Evolutionary conservation across 129 eudicot genomes (phyloP), one percentile per base, ranked within the genome.

Genomic region (Artemisia annua): DNA sequence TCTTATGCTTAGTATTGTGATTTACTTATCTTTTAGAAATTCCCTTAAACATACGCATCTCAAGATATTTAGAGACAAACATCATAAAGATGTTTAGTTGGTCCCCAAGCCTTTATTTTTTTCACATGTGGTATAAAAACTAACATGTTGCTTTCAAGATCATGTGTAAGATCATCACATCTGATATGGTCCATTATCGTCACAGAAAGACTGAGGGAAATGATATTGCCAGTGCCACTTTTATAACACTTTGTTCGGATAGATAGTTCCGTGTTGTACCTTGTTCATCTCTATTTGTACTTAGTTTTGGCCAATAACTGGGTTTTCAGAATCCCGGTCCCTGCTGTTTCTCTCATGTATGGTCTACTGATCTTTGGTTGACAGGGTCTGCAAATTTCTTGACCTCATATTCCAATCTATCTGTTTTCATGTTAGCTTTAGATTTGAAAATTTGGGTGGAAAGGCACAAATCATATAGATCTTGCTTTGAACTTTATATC

Each of bases 91-190:
- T 58, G 46, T 11, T 43, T 39, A 43, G 57, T 43, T 72, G 76
- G 67, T 44, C 67, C 58, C 67, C 24, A 44, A 14, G 48, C 18
- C 64, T 48, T 67, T 48, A 3, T 69, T 46, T 48, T 43, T 4
- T 24, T 61, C 49, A 61, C 70, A 73, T 68, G 75, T 76, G 75
- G 55, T n/a, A 71, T 67, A 64, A 61, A 58, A 76, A 62, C 46
- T 7, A 52, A 70, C 66, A 71, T 20, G 67, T 71, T 71, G 67
- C 77, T 78, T 71, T 71, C 75, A 63, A 53, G 72, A 71, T 77
- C 75, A 67, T 65, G 67, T 59, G 81, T 70, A 9, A 15, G 71
- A 22, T 35, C 19, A n/a, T 52, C 50, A 32, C 26, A 30, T 76
- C 43, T 61, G 68, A 60, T 59, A 44, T 76, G 53, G 69, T 59